Evolutionary conservation across 2,329 filamentous ascomycete genomes (phyloP).

Genomic region (Chaetothyriales sp.): DNA sequence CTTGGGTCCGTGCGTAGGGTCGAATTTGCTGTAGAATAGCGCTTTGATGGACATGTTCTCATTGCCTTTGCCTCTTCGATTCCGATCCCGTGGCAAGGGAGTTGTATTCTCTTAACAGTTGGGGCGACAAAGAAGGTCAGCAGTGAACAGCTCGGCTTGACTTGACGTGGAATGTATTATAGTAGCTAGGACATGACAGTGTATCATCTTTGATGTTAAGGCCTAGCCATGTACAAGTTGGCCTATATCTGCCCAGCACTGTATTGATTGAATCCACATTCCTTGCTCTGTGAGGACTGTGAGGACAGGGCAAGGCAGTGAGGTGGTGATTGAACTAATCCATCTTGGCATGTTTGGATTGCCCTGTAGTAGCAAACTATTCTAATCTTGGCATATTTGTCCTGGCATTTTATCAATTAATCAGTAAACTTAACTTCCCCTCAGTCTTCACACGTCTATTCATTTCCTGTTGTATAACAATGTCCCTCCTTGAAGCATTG

Average conservation of each 20-base stretch:
- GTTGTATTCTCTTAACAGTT: no score
- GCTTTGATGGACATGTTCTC: constrained; percentile 40
- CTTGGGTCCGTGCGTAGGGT: constrained; percentile 44
- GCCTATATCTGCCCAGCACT: no score
- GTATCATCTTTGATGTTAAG: neutral
- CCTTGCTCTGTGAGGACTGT: no score
- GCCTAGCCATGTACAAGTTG: neutral
- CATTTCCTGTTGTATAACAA: neutral
- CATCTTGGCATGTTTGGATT: no score
- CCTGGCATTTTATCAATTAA: neutral
- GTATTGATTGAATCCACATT: no score
- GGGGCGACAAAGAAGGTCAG: no score
- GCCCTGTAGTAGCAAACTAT: no score
- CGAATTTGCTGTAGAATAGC: constrained; percentile 53
- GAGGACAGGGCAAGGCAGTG: no score
- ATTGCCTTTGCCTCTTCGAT: neutral
- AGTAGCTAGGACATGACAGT: neutral
- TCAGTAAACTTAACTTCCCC: neutral
- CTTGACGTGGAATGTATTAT: neutral
- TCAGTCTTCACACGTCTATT: neutral
- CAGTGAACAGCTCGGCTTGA: no score
- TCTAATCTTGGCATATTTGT: neutral
- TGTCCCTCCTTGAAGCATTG: neutral
- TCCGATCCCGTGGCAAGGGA: no score
- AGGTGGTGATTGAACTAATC: no score